Base-by-base conservation (phyloP, 306 rosid species). In the Cucumis melo region DNA sequence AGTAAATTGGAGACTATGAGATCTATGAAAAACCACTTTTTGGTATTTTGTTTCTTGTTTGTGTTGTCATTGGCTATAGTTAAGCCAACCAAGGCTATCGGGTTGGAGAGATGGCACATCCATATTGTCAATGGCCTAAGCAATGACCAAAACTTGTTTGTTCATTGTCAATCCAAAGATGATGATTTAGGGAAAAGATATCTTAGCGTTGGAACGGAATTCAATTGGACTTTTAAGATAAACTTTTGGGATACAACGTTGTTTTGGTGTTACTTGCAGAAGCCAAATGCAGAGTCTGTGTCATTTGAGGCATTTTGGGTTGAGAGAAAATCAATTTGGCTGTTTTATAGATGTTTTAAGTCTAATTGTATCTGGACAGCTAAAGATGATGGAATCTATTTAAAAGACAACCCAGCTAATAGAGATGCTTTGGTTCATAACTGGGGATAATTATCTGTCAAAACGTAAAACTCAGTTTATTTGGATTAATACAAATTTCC, bases 131-230 rank as follows among this genome's bases (percentile, higher is more conserved):
- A 77, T 54, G 42, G 61, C 7, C 19, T 81, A 60, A 63, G 56
- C 44, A 3, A 19, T 8, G 10, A 10, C 67, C 67, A 64, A 34
- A 8, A 2, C 4, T 13, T 73, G 27, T n/a, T 20, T 4, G 11
- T 32, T 20, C 77, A 82, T 4, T 82, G 79, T 29, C 32, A 64
- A 10, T 82, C 80, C 10, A 79, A 68, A 32, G 63, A 82, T 2
- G 16, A 68, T 20, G 82, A 79, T 60, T 15, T 79, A 7, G 85
- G 85, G 0, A 8, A 0, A 12, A 78, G n/a, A 1, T 27, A 51
- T 1, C 53, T 82, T 7, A 21, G 12, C 5, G 21, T 19, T 13
- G 74, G 68, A 12, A 15, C 17, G 2, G 50, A 75, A 2, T 59
- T 48, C 7, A 15, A 29, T 1, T 82, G 80, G 80, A 50, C 8